phyloP scores from a whole-genome alignment of 768 basidiomycete genomes.

The Termitomyces sp. region DNA sequence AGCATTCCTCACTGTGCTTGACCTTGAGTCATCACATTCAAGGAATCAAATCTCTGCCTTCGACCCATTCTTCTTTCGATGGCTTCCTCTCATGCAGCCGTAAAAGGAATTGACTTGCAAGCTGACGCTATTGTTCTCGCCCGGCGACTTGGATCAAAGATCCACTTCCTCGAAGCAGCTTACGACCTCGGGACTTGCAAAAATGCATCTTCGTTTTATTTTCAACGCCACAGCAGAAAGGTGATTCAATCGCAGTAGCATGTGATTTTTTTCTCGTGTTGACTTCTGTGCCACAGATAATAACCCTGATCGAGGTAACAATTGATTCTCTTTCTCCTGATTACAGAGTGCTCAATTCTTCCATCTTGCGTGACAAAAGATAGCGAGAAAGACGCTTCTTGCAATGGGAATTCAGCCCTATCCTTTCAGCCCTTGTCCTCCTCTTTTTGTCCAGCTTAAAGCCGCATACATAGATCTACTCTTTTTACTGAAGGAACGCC shows the following conservation, averaged over 20 bases:
- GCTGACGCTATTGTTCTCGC: slow-evolving; percentile 23
- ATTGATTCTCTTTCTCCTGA: neutral
- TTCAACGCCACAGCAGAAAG: slow-evolving; percentile 26
- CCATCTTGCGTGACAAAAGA: slow-evolving; percentile 22
- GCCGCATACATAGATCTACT: slow-evolving; percentile 44
- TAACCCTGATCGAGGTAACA: slow-evolving; percentile 46
- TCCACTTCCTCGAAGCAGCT: slow-evolving; percentile 24
- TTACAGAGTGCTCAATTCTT: slow-evolving; percentile 6
- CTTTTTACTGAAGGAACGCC: slow-evolving; percentile 31
- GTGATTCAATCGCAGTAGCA: slow-evolving; percentile 15
- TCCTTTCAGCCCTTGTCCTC: slow-evolving; percentile 39
- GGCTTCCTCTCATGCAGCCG: slow-evolving; percentile 1
- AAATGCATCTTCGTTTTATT: slow-evolving; percentile 15
- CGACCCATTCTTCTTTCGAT: slow-evolving; percentile 7
- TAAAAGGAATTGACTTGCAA: slow-evolving; percentile 16
- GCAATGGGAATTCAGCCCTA: slow-evolving; percentile 35
- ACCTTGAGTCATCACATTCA: slow-evolving; percentile 12
- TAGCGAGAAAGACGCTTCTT: slow-evolving; percentile 41
- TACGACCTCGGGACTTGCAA: slow-evolving; percentile 21
- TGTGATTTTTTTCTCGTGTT: neutral
- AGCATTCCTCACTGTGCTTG: slow-evolving; percentile 1
- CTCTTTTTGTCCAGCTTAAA: slow-evolving; percentile 34
- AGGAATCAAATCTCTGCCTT: neutral
- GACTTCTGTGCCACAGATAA: slow-evolving; percentile 29
- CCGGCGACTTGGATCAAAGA: slow-evolving; percentile 21